Evolutionary conservation across 169 alveolate species (phyloP).

Genomic region (Plasmodium knowlesi): DNA sequence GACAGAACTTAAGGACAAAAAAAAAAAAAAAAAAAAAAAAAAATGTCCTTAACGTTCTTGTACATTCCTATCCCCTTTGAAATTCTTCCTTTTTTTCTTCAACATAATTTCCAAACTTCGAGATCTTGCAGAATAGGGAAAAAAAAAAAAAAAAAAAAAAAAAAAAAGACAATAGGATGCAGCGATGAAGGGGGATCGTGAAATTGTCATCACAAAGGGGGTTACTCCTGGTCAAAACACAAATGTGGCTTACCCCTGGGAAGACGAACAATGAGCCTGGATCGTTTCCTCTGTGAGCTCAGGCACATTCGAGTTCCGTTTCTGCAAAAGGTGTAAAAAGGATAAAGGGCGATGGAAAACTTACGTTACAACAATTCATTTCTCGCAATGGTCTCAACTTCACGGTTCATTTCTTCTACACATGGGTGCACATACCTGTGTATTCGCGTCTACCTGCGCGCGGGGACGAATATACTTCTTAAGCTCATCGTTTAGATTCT

Average conservation of each 20-base stretch:
- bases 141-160: not conserved
- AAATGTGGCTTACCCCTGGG: slow-evolving; percentile 20
- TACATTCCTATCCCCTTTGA: not conserved
- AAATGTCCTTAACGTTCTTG: slow-evolving; percentile 1
- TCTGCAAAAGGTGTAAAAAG: not conserved
- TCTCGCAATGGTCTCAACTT: not conserved
- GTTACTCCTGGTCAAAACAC: not conserved
- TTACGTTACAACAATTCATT: not conserved
- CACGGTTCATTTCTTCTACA: not conserved
- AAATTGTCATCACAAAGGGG: not conserved
- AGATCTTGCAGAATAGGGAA: slow-evolving; percentile 20
- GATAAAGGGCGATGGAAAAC: not conserved
- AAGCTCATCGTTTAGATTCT: slow-evolving; percentile 19
- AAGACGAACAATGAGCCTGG: slow-evolving; percentile 23
- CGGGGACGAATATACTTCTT: slow-evolving; percentile 19
- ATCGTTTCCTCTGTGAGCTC: slow-evolving; percentile 31
- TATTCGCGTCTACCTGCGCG: not conserved
- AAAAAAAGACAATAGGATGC: not conserved
- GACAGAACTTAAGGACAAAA: not conserved
- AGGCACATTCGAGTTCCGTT: slow-evolving; percentile 6
- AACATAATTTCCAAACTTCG: slow-evolving; percentile 30
- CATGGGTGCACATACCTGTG: not conserved
- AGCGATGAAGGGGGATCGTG: not conserved
- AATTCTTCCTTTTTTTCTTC: slow-evolving; percentile 46
- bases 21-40: not conserved